Evolutionary conservation across 2,329 filamentous ascomycete genomes (phyloP), one percentile per base, ranked within the genome.

Genomic region (Fusarium phyllophilum): DNA sequence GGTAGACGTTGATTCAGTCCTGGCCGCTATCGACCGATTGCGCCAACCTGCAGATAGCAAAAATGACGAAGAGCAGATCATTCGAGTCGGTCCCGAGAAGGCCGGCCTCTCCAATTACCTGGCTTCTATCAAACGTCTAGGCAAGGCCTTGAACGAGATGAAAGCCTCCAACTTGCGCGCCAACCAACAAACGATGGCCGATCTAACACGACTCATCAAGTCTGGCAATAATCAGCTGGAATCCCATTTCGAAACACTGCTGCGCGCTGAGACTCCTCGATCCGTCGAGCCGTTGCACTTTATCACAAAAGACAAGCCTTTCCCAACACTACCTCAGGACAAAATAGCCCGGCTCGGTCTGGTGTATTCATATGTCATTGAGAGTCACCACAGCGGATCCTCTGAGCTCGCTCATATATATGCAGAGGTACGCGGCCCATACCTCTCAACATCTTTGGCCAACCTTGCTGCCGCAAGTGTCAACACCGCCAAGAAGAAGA

Each of bases 41-140:
- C 92, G 94, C 76, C 93, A 97, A 78, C 96, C 96, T n/a, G 91
- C 95, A 70, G 95, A 98, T 81, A 94, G 95, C 80, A 96, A 96
- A 79, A 94, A 93, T 76, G 91, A 93, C 72, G 96, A 99, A 82
- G 96, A 99, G 83, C 91, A 92, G 62, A 95, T 98, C 72, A 95
- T 99, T 79, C 91, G 94, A 61, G 90, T 91, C 74, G 95, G 94
- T n/a, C 95, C 95, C 3, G 92, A 94, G 76, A 93, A 92, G 82
- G 91, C 91, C 38, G 95, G 95, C 45, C 85, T 99, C 64, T 88
- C 91, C 42, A 93, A 94, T 77, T 99, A 97, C 82, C 89, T 99
- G 56, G 91, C 91, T 51, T 97, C 96, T 11, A 90, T 98, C 76
- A 96, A 97, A 83, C 92, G 96, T 46, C 90, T 97, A 38, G 95